Percentiles rank a stretch among this genome's conserved stretches.
These are phyloP conservation scores for Akanthomyces muscarius DNA, from an alignment of 2,329 filamentous ascomycete species.

Conservation along the genomic window DNA sequence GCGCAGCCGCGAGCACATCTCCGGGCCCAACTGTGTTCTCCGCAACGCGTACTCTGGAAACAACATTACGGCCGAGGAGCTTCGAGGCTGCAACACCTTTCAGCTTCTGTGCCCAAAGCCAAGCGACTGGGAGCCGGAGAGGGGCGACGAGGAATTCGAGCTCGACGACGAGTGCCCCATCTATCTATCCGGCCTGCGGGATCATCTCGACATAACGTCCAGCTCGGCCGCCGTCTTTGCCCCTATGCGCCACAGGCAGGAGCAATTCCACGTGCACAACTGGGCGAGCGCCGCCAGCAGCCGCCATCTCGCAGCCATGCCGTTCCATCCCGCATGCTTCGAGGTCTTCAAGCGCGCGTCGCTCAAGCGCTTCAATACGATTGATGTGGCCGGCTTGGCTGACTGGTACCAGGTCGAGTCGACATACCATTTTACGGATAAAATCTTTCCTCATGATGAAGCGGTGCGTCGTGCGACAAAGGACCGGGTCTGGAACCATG, in stretches of 20 bases:
- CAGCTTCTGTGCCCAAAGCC: slow-evolving; percentile 27
- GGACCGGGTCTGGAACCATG: slow-evolving; percentile 7
- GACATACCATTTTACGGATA: slow-evolving; percentile 6
- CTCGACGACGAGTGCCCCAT: not conserved
- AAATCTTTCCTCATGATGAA: slow-evolving; percentile 10
- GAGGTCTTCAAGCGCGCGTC: slow-evolving; percentile 29
- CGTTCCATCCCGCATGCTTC: slow-evolving; percentile 29
- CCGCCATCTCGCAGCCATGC: slow-evolving; percentile 18
- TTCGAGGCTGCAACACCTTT: slow-evolving; percentile 25
- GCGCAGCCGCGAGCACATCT: slow-evolving; percentile 23
- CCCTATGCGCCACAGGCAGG: slow-evolving; percentile 19
- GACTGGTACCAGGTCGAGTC: slow-evolving; percentile 14
- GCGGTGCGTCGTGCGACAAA: slow-evolving; percentile 3
- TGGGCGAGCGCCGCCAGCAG: not conserved
- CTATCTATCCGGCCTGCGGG: slow-evolving; percentile 10
- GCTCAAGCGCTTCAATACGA: slow-evolving; percentile 12
- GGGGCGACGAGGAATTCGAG: slow-evolving; percentile 22
- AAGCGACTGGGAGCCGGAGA: slow-evolving; percentile 17
- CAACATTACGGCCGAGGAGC: slow-evolving; percentile 23
- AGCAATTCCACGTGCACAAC: not conserved
- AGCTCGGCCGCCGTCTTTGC: slow-evolving; percentile 8
- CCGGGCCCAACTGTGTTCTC: slow-evolving; percentile 21
- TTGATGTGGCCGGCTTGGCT: slow-evolving; percentile 23
- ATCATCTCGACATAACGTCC: not conserved
- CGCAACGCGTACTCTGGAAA: slow-evolving; percentile 23